Evolutionary conservation across 1,139 yeast genomes (phyloP).

Genomic region (Taiozyma sp.): DNA sequence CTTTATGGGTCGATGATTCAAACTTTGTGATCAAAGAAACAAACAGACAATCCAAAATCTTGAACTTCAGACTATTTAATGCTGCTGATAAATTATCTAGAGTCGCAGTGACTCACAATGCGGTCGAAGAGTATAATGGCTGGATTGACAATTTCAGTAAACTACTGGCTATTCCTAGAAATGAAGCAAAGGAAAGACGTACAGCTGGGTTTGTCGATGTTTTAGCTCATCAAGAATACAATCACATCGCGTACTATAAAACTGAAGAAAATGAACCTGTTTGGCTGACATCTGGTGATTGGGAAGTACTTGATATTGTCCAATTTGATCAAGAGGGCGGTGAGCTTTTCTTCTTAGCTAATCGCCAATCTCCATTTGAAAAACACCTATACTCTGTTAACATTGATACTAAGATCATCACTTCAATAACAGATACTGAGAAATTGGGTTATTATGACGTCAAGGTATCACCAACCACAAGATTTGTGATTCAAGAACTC

Average conservation of each 20-base stretch:
- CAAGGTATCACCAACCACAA: conserved; percentile 52
- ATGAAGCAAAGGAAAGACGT: conserved; percentile 27
- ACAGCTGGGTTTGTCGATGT: conserved; percentile 67
- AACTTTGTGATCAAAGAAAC: conserved; percentile 58
- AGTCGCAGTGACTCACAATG: conserved; percentile 31
- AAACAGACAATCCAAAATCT: conserved; percentile 61
- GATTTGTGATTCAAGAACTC: conserved; percentile 48
- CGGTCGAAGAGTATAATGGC: conserved; percentile 43
- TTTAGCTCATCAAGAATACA: conserved; percentile 56
- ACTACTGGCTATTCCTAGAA: conserved; percentile 25
- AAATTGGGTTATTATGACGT: conserved; percentile 56
- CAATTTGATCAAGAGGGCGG: conserved; percentile 49
- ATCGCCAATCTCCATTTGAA: conserved; percentile 49
- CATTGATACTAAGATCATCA: conserved; percentile 23
- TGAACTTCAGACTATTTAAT: conserved; percentile 44
- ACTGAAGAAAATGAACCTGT: conserved; percentile 38
- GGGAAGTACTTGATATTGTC: conserved; percentile 62
- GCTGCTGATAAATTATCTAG: conserved; percentile 29
- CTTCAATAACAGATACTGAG: conserved; percentile 42
- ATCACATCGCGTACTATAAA: conserved; percentile 66
- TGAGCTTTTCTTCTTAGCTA: conserved; percentile 57
- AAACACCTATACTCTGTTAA: conserved; percentile 49
- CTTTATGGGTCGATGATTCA: conserved; percentile 56
- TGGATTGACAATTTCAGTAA: conserved; percentile 37
- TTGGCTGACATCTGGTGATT: conserved; percentile 51